A percentile compares a stretch with the other conserved stretches of the same genome.
Evolutionary conservation across 495 filamentous ascomycete genomes (phyloP).

Genomic region (Hypoxylon perforatum): DNA sequence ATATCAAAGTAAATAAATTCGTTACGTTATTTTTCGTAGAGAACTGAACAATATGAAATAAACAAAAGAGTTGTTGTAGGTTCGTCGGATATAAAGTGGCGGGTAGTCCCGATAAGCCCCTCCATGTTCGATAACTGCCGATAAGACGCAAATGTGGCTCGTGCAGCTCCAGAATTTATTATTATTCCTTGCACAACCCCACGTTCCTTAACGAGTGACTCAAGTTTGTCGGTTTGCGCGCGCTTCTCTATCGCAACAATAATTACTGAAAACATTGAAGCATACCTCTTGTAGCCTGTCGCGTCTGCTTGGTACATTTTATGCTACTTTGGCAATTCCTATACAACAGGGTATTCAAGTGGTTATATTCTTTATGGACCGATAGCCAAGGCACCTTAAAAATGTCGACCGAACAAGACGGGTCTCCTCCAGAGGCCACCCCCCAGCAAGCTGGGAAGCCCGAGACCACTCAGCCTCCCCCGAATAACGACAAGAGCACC

Average conservation of each 20-base stretch:
- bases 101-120: no score
- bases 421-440: constrained; percentile 21
- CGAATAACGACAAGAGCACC: constrained; percentile 40
- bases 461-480: constrained; percentile 42
- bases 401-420: constrained; percentile 32
- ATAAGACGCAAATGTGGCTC: constrained; percentile 11
- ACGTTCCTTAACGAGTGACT: constrained; percentile 27
- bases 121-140: no score
- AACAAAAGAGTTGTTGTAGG: no score
- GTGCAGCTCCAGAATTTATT: constrained; percentile 19
- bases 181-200: constrained; percentile 34
- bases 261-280: background rate
- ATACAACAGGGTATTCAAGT: constrained; percentile 3
- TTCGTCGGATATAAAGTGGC: no score
- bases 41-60: no score
- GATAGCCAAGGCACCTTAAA: constrained; percentile 3
- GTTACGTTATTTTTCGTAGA: no score
- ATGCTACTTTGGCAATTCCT: constrained; percentile 6
- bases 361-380: constrained; percentile 10
- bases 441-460: constrained; percentile 30
- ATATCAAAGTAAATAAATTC: no score
- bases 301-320: background rate
- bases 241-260: constrained; percentile 27
- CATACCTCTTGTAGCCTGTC: background rate
- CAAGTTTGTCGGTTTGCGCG: constrained; percentile 9